Base-by-base conservation (phyloP, 139 green algal species). In the Chlamydomonas sp. region DNA sequence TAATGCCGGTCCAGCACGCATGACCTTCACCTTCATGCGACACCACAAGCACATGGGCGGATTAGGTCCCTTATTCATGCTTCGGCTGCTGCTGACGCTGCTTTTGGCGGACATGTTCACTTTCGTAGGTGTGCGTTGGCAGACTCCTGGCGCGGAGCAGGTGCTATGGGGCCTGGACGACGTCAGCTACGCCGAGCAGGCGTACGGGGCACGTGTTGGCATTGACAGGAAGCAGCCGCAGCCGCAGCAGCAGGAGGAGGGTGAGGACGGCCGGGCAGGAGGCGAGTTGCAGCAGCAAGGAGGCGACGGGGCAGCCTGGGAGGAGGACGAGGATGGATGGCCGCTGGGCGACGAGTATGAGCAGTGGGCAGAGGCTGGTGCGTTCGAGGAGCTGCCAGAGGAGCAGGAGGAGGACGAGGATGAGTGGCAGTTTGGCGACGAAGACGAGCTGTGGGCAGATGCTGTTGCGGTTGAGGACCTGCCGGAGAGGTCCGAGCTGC, bases 131-230 rank as follows among this genome's bases (percentile, higher is more conserved):
- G 68, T 62, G 14, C 68, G 59, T 20, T 79, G 68, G 80, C 80
- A 86, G 80, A 7, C 15, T 20, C 12, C 67, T 5, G 68, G 80
- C 60, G 6, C 18, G 59, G 68, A 86, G 80, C 82, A 71, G 17
- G 3, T 80, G 17, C n/a, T 86, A 31, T 86, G 82, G 82, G 82
- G 82, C 3, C 61, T 86, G 60, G 69, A 86, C 69, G 14, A 79
- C 9, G 9, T 86, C 31, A 49, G 31, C 31, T 49, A 49, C 31
- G 31, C 31, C 31, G 31, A 49, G 31, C 31, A 49, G 18, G 59
- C 80, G 57, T 85, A 61, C 61, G 2, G 69, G 6, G 17, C 69
- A 16, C 10, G 12, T 57, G n/a, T 31, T 60, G 74, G 6, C 1
- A 14, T 4, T 1, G 9, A 79, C 1, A 2, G 73, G 3, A 31